Percentiles rank a stretch among this genome's conserved stretches.
These are phyloP conservation scores for Pleurotus tuoliensis DNA, from an alignment of 768 basidiomycete genomes.

Conservation along the genomic window DNA sequence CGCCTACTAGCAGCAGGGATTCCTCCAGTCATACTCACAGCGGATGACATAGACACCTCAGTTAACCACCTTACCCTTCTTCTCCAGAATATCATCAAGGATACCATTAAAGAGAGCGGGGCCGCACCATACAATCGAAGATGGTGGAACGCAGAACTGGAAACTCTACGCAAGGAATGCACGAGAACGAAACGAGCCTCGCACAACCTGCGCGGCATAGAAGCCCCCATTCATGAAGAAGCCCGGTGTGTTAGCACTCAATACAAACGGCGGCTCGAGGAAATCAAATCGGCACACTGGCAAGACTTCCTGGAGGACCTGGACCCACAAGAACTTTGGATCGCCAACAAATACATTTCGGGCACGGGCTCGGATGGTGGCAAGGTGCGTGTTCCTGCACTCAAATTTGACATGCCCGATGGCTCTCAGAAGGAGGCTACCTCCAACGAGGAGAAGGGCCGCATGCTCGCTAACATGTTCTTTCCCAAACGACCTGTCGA, in stretches of 20 bases:
- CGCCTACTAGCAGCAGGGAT: slow-evolving; percentile 5
- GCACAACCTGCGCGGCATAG: background rate
- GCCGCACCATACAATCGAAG: slow-evolving; percentile 19
- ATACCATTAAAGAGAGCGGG: slow-evolving; percentile 12
- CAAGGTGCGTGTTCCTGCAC: slow-evolving; percentile 11
- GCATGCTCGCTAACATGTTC: slow-evolving; percentile 12
- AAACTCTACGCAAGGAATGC: background rate
- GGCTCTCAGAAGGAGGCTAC: background rate
- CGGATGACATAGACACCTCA: slow-evolving; percentile 20
- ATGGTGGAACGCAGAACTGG: slow-evolving; percentile 31
- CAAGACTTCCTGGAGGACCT: slow-evolving; percentile 16
- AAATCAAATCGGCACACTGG: slow-evolving; percentile 15
- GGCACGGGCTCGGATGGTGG: slow-evolving; percentile 7
- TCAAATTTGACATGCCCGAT: background rate
- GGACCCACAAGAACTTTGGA: slow-evolving; percentile 10
- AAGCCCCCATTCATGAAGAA: slow-evolving; percentile 16
- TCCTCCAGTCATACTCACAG: background rate
- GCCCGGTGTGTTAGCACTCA: slow-evolving; percentile 8
- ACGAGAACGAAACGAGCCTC: slow-evolving; percentile 12
- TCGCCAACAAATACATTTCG: slow-evolving; percentile 10
- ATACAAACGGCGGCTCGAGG: background rate
- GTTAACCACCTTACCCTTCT: background rate
- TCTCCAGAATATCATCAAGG: slow-evolving; percentile 15
- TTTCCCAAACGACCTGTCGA: slow-evolving; percentile 14
- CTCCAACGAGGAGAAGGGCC: slow-evolving; percentile 12